Base-by-base conservation (phyloP, 352 stramenopile species). In the Phytophthora brassicae region DNA sequence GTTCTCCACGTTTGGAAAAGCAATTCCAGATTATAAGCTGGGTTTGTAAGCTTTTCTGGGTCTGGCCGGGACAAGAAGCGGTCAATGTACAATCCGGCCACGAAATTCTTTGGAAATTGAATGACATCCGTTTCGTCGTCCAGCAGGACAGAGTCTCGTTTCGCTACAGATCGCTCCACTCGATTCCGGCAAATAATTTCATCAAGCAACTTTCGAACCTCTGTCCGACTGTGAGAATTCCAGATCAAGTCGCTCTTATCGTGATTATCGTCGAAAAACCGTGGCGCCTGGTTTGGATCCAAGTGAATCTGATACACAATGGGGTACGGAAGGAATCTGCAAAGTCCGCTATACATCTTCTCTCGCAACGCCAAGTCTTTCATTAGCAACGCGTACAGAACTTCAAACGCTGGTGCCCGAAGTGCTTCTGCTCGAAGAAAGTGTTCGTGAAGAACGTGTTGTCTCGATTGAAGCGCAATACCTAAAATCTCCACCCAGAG, bases 211-310 rank as follows among this genome's bases (percentile, higher is more conserved):
- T 87, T 83, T 3, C 84, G 82, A 29, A 94, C 84, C 64, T 84
- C 81, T 0, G 79, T 94, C 33, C 84, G 66, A 65, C 68, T 85
- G 47, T 89, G 75, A 13, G 82, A 90, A 59, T 94, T 90, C 84
- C 84, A 94, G 38, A 94, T 87, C 36, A 94, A 70, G 22, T 94
- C 84, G 20, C 80, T 90, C 51, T 92, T 94, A 8, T 92, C 81
- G 50, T 92, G 82, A 51, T 90, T 88, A 62, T 91, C 84, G 26
- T 94, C 84, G 29, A 94, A 94, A 53, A 92, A 92, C 42, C 86
- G 71, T 6, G 71, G 66, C 12, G 84, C 79, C 31, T 86, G 83
- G 57, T 67, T 89, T 7, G 83, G 84, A 56, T 94, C 82, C 39
- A 92, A 50, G 44, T 94, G 82, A 50, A 94, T 86, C 70, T 92